Base-by-base conservation (phyloP, 2,329 filamentous ascomycete species). In the Epichloe glyceriae region DNA sequence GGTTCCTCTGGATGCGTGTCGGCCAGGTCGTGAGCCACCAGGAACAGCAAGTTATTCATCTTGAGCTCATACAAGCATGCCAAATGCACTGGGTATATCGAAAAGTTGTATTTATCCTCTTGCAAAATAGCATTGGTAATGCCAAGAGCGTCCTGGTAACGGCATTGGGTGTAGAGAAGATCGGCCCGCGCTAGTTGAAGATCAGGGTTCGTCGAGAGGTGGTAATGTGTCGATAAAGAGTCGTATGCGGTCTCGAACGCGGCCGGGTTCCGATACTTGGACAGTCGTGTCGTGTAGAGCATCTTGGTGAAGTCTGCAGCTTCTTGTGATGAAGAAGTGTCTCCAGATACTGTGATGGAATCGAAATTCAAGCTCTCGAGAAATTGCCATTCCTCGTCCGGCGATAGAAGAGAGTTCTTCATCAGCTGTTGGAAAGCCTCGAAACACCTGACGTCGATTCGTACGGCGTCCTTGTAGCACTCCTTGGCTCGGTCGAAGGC, bases 361-460 rank as follows among this genome's bases (percentile, higher is more conserved):
- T 95, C 89, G 64, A 98, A 98, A 68, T 96, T 83, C 20, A 96
- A 76, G 48, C 86, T 88, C 57, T 93, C 85, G 42, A 96, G 76
- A 55, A 96, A 95, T 47, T 83, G 79, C 78, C 91, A 88, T 64
- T 96, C 90, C 67, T 96, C 90, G 37, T 87, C 83, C 0, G 90
- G 89, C 46, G 80, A 81, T 80, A 98, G 86, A 54, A 98, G 76
- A 19, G 87, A 87, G 70, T 98, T 98, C 70, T 89, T 88, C 83
- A 97, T 96, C 50, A 98, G 78, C 71, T 97, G 90, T 60, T 96
- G 90, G 63, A 98, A 97, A 0, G 93, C 93, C 68, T 98, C 93
- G 63, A 95, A 97, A 69, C 93, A 98, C 66, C 95, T 90, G 3
- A 97, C 90, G 63, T 98, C 93, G 62, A 98, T 96, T 54, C 87